Evolutionary conservation across 1,284 basidiomycete genomes (phyloP), one percentile per base, ranked within the genome.

Genomic region (Cryptococcus hybrid): DNA sequence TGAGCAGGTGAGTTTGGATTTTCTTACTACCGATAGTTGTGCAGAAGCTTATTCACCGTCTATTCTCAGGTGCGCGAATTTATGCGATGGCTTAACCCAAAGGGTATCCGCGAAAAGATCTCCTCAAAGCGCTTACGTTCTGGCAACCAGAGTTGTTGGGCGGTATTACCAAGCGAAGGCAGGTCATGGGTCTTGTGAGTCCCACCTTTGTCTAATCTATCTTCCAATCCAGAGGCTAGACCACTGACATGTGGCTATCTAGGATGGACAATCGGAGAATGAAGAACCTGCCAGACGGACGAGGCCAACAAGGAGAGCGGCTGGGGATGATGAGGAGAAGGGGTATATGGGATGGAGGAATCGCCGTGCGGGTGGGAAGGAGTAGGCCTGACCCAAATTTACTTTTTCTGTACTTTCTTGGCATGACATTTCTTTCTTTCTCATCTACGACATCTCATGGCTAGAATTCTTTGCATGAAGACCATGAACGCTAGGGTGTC

Each of bases 141-240:
- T 96, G 93, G 90, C 87, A 87, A 83, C 80, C 83, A 36, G 90
- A 94, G 71, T 86, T 98, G 59, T 84, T 86, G 38, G 86, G 85
- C 18, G 92, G 93, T 7, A 86, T 95, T 76, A 57, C 50, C 7
- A 62, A 63, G 37, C 65, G 76, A 24, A 58, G 72, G 8, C 39
- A 66, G 11, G 56, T 60, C 7, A 54, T 57, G 1, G 73, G 73
- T 7, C 52, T 76, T 50, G 74, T 55, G 34, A 42, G 13, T 60
- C 12, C 2, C 30, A 30, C 4, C 30, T 30, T 30, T 11, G 0
- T 38, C 36, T 39, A 30, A 51, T 9, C 6, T 13, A 36, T 40
- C 18, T 37, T 37, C 15, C 39, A n/a, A 3, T 18, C 8, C 13
- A 13, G 34, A 5, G 15, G 35, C 49, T 57, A 30, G 2, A 55